These are phyloP conservation scores for Stagonosporopsis chrysanthemi DNA, from an alignment of 2,329 filamentous ascomycete species.

Conservation along the genomic window DNA sequence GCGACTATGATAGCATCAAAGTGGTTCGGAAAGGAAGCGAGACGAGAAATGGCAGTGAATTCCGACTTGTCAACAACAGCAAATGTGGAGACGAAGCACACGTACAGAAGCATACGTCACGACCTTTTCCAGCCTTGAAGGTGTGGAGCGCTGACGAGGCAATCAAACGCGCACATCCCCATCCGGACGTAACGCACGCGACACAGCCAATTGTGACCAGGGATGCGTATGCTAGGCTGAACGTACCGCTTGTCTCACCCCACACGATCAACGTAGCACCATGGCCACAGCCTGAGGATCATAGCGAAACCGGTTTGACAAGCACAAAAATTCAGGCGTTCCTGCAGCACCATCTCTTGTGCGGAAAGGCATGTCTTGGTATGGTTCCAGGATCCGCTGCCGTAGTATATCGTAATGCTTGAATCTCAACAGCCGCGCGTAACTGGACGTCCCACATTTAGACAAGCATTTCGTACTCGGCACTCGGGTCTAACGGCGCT, in stretches of 20 bases:
- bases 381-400: conserved; percentile 8
- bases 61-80: neutral
- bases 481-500: conserved; percentile 16
- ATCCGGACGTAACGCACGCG: conserved; percentile 14
- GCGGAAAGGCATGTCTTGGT: conserved; percentile 12
- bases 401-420: conserved; percentile 24
- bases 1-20: neutral
- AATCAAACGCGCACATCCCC: conserved; percentile 7
- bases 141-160: conserved; percentile 18
- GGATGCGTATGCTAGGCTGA: conserved; percentile 12
- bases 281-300: neutral
- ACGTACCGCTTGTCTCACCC: neutral
- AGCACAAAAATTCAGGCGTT: conserved; percentile 1
- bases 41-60: neutral
- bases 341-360: neutral
- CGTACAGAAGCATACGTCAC: conserved; percentile 14
- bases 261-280: neutral
- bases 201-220: conserved; percentile 3
- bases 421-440: conserved; percentile 25
- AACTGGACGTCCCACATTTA: conserved; percentile 22
- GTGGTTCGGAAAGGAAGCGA: neutral
- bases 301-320: neutral
- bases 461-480: conserved; percentile 20
- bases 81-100: conserved; percentile 4
- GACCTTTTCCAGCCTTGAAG: neutral